These are phyloP conservation scores for Zostera marina DNA, from an alignment of 116 monocot species.

Conservation along the genomic window DNA sequence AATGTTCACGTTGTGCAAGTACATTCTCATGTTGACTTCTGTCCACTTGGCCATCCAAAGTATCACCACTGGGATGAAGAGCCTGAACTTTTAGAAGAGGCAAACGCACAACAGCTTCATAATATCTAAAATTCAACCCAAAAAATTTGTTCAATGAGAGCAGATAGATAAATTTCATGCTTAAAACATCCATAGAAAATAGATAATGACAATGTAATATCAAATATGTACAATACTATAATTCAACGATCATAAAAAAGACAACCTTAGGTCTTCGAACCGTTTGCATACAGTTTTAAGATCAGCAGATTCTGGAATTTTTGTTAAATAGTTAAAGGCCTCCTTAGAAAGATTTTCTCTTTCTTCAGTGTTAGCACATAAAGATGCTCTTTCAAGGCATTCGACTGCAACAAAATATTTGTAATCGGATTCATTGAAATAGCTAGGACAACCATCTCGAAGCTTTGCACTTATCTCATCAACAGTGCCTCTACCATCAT, in stretches of 20 bases:
- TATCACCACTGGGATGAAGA: constrained; percentile 47
- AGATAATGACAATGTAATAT: not conserved
- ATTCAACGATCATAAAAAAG: not conserved
- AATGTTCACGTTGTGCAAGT: constrained; percentile 43
- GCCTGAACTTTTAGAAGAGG: constrained; percentile 83
- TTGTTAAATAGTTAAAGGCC: constrained; percentile 59
- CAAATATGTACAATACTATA: not conserved
- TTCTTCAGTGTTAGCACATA: constrained; percentile 28
- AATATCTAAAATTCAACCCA: constrained; percentile 36
- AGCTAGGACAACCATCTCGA: constrained; percentile 85
- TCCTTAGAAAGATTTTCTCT: constrained; percentile 74
- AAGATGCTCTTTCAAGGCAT: constrained; percentile 71
- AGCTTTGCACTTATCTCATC: constrained; percentile 94
- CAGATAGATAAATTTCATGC: not conserved
- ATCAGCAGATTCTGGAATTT: constrained; percentile 76
- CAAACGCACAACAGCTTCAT: constrained; percentile 91
- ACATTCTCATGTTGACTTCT: constrained; percentile 23
- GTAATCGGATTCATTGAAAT: constrained; percentile 84
- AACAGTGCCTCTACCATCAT: constrained; percentile 74
- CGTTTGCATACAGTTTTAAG: constrained; percentile 66
- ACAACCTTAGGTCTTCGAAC: constrained; percentile 88
- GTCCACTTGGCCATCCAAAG: constrained; percentile 45
- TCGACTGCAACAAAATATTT: constrained; percentile 90
- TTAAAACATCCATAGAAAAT: not conserved
- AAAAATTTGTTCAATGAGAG: not conserved